A percentile compares a stretch with the other conserved stretches of the same genome.
Conservation (phyloP, 2,329 filamentous ascomycete species). For the Chaetomiaceae sp. region DNA sequence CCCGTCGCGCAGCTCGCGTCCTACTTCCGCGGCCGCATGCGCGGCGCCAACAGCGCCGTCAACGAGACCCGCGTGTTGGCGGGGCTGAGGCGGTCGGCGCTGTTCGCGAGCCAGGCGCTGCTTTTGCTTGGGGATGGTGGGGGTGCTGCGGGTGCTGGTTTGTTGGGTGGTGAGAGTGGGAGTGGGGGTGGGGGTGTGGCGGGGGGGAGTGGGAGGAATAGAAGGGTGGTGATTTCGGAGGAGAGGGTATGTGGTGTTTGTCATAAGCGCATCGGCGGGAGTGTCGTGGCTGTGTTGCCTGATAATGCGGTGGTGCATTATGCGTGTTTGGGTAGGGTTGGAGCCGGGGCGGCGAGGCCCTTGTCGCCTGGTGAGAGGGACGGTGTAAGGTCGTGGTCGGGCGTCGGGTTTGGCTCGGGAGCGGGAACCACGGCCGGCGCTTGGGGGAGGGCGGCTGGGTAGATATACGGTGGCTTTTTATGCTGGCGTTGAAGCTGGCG, state of each 20-base stretch:
- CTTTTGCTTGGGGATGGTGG: constrained; percentile 62
- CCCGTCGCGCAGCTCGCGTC: constrained; percentile 74
- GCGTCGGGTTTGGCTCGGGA: not conserved
- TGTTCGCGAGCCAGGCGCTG: constrained; percentile 67
- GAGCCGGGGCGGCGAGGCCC: constrained; percentile 22
- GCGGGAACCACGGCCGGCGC: not conserved
- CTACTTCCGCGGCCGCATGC: constrained; percentile 88
- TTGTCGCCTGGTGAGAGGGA: constrained; percentile 1
- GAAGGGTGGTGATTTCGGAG: constrained; percentile 74
- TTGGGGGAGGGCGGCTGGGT: constrained; percentile 2
- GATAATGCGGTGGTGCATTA: constrained; percentile 79
- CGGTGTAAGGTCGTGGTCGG: not conserved
- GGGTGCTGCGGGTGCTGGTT: not conserved
- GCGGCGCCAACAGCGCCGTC: constrained; percentile 73
- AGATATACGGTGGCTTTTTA: not conserved
- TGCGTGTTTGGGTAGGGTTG: constrained; percentile 59
- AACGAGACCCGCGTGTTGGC: constrained; percentile 75
- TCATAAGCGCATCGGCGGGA: constrained; percentile 85
- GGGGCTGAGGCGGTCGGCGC: constrained; percentile 69
- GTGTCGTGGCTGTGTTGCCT: constrained; percentile 83
- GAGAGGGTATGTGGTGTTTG: constrained; percentile 88
- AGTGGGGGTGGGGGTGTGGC: constrained; percentile 19
- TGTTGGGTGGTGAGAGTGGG: not conserved
- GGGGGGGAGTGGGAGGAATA: constrained; percentile 49
- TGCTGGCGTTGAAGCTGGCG: not conserved